phyloP scores from a whole-genome alignment of 371 early-diverging fungal species.

The Haplosporangium sp. region DNA sequence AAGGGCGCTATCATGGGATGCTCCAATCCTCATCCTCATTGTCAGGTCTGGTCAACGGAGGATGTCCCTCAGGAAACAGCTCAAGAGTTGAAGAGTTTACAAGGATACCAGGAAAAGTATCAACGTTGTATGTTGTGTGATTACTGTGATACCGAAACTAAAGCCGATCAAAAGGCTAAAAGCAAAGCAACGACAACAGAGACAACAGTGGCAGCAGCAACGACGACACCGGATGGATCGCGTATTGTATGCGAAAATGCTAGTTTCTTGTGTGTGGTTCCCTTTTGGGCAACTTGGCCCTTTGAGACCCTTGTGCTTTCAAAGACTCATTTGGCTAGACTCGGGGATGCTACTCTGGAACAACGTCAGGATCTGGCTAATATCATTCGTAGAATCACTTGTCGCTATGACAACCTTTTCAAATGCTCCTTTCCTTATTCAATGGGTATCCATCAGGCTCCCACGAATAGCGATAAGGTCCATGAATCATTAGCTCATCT shows the following conservation, averaged over 20 bases:
- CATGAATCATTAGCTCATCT: constrained; percentile 73
- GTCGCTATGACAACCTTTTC: constrained; percentile 93
- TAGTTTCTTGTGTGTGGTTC: constrained; percentile 85
- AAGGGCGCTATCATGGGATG: constrained; percentile 97
- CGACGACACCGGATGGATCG: constrained; percentile 59
- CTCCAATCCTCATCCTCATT: constrained; percentile 94
- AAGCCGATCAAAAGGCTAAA: constrained; percentile 19
- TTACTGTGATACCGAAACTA: constrained; percentile 75
- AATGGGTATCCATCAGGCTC: constrained; percentile 93
- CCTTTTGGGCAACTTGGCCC: constrained; percentile 98
- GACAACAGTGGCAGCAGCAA: constrained; percentile 11
- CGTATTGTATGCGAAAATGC: constrained; percentile 86
- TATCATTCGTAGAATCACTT: constrained; percentile 77
- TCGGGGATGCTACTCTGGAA: constrained; percentile 64
- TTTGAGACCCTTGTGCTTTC: constrained; percentile 90
- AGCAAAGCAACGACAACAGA: background rate
- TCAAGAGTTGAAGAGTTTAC: constrained; percentile 74
- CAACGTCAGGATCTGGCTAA: constrained; percentile 76
- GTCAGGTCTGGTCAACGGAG: constrained; percentile 93
- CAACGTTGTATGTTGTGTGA: constrained; percentile 82
- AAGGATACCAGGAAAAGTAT: constrained; percentile 63
- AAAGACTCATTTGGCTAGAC: constrained; percentile 70
- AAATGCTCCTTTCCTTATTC: constrained; percentile 94
- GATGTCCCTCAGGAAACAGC: constrained; percentile 83
- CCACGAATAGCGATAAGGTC: constrained; percentile 61